Base-by-base conservation (phyloP, 2,329 filamentous ascomycete genomes). In the Aspergillus transmontanensis region DNA sequence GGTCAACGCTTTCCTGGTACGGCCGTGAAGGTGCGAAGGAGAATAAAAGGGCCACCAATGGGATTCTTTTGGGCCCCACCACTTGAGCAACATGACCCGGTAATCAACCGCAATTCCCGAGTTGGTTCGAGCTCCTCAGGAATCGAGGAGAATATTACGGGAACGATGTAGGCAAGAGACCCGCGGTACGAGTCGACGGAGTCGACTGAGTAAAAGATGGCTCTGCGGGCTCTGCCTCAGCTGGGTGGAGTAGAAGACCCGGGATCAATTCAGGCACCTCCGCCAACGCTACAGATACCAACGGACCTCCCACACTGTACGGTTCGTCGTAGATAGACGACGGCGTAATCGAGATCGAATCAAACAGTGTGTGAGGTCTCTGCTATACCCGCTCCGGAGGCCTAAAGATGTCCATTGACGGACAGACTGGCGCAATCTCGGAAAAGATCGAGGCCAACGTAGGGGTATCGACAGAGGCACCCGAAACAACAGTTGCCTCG, bases 231-330 rank as follows among this genome's bases (percentile, higher is more conserved):
- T 53, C 55, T 53, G 54, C 66, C 61, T 46, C 55, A 54, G 55
- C 56, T 64, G 58, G 53, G 57, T 55, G 48, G 62, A 57, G 32
- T 55, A 59, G 60, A 62, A 62, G 60, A 39, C 45, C 57, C 57
- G 55, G 19, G 28, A 50, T 64, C 46, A 64, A 59, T 51, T 48
- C 57, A 34, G 62, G 26, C 45, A 53, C 62, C 58, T 64, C 61
- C 57, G 26, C 66, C 68, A 64, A 65, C 60, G 62, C 55, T 62
- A 62, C 60, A 60, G 57, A 48, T 59, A 41, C 63, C 60, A 66
- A 66, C 57, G 57, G 54, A 53, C 61, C 58, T 58, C 57, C 59
- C 62, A 61, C 48, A 41, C 56, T 62, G 53, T 59, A 39, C 41
- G 57, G 54, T 36, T 60, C 36, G 6, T 60, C 61, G 2, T 53